A percentile compares a stretch with the other conserved stretches of the same genome.
Evolutionary conservation across 1,284 basidiomycete species (phyloP).

Genomic region (Thelephora terrestris): DNA sequence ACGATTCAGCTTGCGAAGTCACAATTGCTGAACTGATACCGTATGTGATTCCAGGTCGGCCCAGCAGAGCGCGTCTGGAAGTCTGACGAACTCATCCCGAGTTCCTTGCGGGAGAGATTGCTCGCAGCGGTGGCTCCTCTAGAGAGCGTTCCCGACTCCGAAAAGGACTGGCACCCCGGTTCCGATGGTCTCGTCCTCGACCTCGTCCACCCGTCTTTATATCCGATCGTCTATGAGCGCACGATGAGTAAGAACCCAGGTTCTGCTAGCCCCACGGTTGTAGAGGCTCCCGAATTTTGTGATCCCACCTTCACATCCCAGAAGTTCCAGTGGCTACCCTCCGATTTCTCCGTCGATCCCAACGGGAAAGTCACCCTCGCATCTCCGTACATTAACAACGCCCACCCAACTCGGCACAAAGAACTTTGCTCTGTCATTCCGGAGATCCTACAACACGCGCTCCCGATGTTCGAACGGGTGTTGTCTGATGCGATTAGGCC

Average conservation of each 20-base stretch:
- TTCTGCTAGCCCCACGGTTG: background rate
- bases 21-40: too few relatives aligned
- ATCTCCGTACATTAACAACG: too few relatives aligned
- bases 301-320: background rate
- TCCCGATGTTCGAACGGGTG: conserved; percentile 10
- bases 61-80: conserved; percentile 46
- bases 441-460: conserved; percentile 4
- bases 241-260: background rate
- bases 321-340: conserved; percentile 11
- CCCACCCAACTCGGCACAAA: conserved; percentile 1
- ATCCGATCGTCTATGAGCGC: conserved; percentile 6
- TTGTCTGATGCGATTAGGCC: too few relatives aligned
- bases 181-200: conserved; percentile 14
- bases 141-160: conserved; percentile 6
- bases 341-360: conserved; percentile 9
- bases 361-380: conserved; percentile 1
- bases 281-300: background rate
- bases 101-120: background rate
- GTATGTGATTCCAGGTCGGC: conserved; percentile 1
- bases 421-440: conserved; percentile 3
- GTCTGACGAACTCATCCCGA: conserved; percentile 11
- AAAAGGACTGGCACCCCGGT: conserved; percentile 17
- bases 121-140: background rate
- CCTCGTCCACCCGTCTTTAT: conserved; percentile 9
- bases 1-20: too few relatives aligned